Percentiles rank a stretch among this genome's conserved stretches.
phyloP scores from a whole-genome alignment of 2,329 filamentous ascomycete species.

The Trichoderma oligosporum region DNA sequence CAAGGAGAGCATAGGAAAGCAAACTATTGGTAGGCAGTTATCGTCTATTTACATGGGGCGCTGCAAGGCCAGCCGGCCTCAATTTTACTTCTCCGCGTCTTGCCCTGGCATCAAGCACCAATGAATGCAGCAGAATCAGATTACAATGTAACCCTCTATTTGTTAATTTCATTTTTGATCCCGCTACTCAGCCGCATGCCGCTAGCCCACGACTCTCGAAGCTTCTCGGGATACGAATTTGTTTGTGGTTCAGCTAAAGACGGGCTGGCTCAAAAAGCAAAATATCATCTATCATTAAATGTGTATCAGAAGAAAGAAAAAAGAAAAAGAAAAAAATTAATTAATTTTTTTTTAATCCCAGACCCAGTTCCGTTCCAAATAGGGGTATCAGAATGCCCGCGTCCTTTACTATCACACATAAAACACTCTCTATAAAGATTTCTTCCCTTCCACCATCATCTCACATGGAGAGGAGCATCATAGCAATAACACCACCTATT shows the following conservation, averaged over 20 bases:
- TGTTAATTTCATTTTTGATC: not conserved
- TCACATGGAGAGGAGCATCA: conserved; percentile 13
- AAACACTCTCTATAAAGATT: not conserved
- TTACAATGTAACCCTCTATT: conserved; percentile 7
- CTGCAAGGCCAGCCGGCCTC: conserved; percentile 3
- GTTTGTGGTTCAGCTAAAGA: not conserved
- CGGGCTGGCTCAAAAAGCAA: not conserved
- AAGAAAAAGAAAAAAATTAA: not conserved
- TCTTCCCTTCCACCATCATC: not conserved
- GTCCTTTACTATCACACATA: not conserved
- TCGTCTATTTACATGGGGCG: conserved; percentile 7
- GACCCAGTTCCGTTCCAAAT: not conserved
- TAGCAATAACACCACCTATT: conserved; percentile 6
- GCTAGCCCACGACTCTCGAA: not conserved
- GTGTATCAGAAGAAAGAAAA: not conserved
- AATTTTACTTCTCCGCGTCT: not conserved
- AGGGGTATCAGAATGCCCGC: not conserved
- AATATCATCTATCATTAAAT: conserved; percentile 16
- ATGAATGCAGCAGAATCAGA: not conserved
- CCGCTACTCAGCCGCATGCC: conserved; percentile 7
- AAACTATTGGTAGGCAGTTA: conserved; percentile 4
- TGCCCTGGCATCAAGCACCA: not conserved
- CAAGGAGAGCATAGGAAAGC: not conserved
- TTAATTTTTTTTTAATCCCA: no score
- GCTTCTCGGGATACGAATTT: not conserved